Evolutionary conservation across 2,329 filamentous ascomycete genomes (phyloP).

Genomic region (Didymella sp.): DNA sequence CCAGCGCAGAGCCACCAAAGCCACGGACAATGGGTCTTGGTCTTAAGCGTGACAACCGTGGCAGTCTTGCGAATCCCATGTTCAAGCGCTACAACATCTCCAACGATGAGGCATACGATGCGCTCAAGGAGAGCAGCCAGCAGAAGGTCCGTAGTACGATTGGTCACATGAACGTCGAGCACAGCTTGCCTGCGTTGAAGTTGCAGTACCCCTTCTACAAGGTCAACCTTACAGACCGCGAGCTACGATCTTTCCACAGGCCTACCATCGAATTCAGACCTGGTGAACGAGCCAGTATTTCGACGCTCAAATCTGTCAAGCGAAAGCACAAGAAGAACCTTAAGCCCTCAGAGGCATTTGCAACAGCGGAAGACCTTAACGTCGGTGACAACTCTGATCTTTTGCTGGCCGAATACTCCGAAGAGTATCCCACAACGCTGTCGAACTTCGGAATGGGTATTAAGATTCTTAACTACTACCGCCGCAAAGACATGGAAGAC

Average conservation of each 20-base stretch:
- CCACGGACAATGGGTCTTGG: conserved; percentile 58
- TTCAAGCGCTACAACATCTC: conserved; percentile 90
- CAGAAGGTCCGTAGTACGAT: conserved; percentile 94
- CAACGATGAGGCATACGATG: conserved; percentile 94
- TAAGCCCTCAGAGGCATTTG: conserved; percentile 78
- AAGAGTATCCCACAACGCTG: conserved; percentile 87
- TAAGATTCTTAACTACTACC: conserved; percentile 95
- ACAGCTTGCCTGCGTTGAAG: conserved; percentile 89
- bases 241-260: conserved; percentile 84
- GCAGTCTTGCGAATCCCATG: conserved; percentile 74
- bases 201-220: conserved; percentile 97
- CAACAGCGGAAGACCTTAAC: conserved; percentile 80
- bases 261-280: conserved; percentile 76
- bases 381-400: conserved; percentile 88
- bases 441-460: conserved; percentile 98
- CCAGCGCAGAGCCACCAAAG: conserved; percentile 68
- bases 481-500: conserved; percentile 79
- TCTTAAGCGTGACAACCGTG: conserved; percentile 71
- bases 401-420: conserved; percentile 92
- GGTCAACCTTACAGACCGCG: conserved; percentile 74
- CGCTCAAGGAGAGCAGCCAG: conserved; percentile 95
- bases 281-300: conserved; percentile 74
- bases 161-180: conserved; percentile 90
- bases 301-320: conserved; percentile 73
- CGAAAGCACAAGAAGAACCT: conserved; percentile 81